These are phyloP conservation scores for Pythium utonaiense DNA, from an alignment of 352 stramenopile genomes.

Conservation along the genomic window DNA sequence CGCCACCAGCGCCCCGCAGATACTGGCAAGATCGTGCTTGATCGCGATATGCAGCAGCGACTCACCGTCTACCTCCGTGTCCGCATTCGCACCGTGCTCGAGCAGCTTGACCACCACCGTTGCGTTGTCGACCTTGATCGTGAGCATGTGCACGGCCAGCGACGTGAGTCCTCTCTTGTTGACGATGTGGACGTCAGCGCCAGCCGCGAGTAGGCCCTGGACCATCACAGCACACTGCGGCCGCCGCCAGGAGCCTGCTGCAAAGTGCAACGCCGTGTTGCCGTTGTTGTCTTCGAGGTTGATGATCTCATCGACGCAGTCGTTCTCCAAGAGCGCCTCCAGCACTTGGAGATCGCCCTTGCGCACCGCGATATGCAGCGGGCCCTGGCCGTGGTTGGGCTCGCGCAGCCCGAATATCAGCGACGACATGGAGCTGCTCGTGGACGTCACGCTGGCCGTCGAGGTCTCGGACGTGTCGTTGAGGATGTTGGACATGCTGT, in stretches of 20 bases:
- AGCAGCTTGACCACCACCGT: slow-evolving; percentile 62
- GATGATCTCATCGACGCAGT: slow-evolving; percentile 65
- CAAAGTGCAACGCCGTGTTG: slow-evolving; percentile 82
- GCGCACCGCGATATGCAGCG: slow-evolving; percentile 75
- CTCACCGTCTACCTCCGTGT: slow-evolving; percentile 61
- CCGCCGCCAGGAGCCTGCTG: slow-evolving; percentile 53
- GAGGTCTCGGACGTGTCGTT: slow-evolving; percentile 55
- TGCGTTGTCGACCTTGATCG: slow-evolving; percentile 71
- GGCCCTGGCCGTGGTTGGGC: slow-evolving; percentile 68
- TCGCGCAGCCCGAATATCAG: slow-evolving; percentile 67
- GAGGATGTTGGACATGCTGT: slow-evolving; percentile 17
- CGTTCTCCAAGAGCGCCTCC: slow-evolving; percentile 65
- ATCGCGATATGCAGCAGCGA: slow-evolving; percentile 62
- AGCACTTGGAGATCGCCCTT: slow-evolving; percentile 69
- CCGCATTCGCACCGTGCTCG: slow-evolving; percentile 46
- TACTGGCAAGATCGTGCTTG: slow-evolving; percentile 41
- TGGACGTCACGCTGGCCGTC: slow-evolving; percentile 57
- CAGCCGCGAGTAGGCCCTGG: slow-evolving; percentile 42
- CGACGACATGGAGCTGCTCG: slow-evolving; percentile 55
- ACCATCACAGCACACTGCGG: slow-evolving; percentile 44
- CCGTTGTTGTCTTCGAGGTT: slow-evolving; percentile 72
- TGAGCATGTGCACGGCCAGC: slow-evolving; percentile 77
- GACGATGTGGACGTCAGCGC: slow-evolving; percentile 39
- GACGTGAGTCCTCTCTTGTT: slow-evolving; percentile 72
- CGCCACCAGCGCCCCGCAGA: slow-evolving; percentile 54